Conservation (phyloP, 345 rosid species). For the Microthlaspi erraticum region DNA sequence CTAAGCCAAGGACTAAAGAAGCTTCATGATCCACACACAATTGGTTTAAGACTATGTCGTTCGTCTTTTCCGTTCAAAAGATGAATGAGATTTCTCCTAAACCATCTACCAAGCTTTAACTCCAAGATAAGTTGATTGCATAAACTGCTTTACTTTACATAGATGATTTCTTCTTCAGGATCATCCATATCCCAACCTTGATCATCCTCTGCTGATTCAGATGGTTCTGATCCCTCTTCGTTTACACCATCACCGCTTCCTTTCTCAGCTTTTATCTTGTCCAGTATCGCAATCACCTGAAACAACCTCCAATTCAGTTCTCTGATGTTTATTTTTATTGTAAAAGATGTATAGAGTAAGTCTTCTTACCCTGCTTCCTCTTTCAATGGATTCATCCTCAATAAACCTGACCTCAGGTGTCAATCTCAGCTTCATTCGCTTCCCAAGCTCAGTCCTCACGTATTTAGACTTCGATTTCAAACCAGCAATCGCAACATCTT, state of each 20-base stretch:
- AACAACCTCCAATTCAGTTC: constrained; percentile 29
- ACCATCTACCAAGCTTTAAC: not conserved
- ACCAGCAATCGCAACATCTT: constrained; percentile 84
- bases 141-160: constrained; percentile 57
- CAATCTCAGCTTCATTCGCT: constrained; percentile 85
- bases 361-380: constrained; percentile 89
- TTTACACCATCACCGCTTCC: constrained; percentile 38
- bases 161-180: constrained; percentile 77
- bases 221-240: constrained; percentile 42
- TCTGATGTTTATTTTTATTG: not conserved
- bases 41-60: too few relatives aligned
- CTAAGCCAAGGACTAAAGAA: not conserved
- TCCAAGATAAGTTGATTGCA: constrained; percentile 10
- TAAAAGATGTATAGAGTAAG: constrained; percentile 1
- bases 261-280: constrained; percentile 75
- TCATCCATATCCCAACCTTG: constrained; percentile 74
- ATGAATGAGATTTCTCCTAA: not conserved
- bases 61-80: too few relatives aligned
- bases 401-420: constrained; percentile 90
- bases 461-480: constrained; percentile 83
- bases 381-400: constrained; percentile 85
- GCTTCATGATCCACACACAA: not conserved
- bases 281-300: constrained; percentile 84
- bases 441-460: constrained; percentile 78
- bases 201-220: constrained; percentile 51